Evolutionary conservation across 345 rosid species (phyloP).

Genomic region (Linum lewisii): DNA sequence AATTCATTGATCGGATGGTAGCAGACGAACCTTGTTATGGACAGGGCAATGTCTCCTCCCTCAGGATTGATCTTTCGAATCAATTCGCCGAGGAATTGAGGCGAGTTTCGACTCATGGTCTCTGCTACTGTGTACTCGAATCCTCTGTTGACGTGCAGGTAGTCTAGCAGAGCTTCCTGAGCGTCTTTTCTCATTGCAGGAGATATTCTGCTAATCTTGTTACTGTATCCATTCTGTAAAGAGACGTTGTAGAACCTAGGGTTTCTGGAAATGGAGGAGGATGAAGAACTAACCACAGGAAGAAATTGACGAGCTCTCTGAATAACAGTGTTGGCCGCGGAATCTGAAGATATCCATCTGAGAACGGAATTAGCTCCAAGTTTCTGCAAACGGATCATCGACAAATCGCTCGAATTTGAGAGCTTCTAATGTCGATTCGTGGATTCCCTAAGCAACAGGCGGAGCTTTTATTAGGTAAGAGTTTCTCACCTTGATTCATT

Average conservation of each 20-base stretch:
- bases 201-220: slow-evolving; percentile 18
- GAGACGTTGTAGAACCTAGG: slow-evolving; percentile 28
- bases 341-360: slow-evolving; percentile 34
- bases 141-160: slow-evolving; percentile 51
- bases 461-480: no score
- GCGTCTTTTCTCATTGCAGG: slow-evolving; percentile 31
- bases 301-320: slow-evolving; percentile 15
- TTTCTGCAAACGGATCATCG: slow-evolving; percentile 33
- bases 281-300: slow-evolving; percentile 9
- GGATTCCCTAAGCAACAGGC: no score
- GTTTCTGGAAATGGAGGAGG: slow-evolving; percentile 20
- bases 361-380: slow-evolving; percentile 28
- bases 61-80: slow-evolving; percentile 28
- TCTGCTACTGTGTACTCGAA: slow-evolving; percentile 56
- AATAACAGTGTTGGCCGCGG: slow-evolving; percentile 18
- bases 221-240: slow-evolving; percentile 5
- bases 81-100: slow-evolving; percentile 32
- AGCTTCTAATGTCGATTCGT: no score
- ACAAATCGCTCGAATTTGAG: background rate
- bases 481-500: no score
- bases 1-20: slow-evolving; percentile 82
- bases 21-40: slow-evolving; percentile 40
- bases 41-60: slow-evolving; percentile 25
- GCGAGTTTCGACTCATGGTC: slow-evolving; percentile 56
- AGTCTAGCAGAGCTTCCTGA: slow-evolving; percentile 60